Percentiles rank a stretch among this genome's conserved stretches.
Evolutionary conservation across 2,329 filamentous ascomycete species (phyloP).

Genomic region (Trichoderma polysporum): DNA sequence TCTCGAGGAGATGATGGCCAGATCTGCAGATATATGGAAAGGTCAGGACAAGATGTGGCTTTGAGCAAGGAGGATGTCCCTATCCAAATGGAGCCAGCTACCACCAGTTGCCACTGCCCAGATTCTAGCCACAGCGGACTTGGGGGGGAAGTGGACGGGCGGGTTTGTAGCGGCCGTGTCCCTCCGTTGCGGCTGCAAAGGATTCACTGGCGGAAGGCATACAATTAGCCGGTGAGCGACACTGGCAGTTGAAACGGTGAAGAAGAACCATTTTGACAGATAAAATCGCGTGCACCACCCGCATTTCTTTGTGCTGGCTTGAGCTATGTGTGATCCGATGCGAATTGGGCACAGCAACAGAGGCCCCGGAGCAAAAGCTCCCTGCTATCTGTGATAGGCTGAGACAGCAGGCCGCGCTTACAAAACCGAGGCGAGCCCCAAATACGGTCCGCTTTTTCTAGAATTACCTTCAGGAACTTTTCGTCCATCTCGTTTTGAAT

Average conservation of each 20-base stretch:
- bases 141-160: conserved; percentile 2
- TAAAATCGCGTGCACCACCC: conserved; percentile 32
- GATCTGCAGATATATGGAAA: conserved; percentile 10
- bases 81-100: conserved; percentile 16
- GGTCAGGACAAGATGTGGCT: conserved; percentile 2
- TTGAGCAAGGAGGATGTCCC: conserved; percentile 11
- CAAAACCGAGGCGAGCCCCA: conserved; percentile 26
- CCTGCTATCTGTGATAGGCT: conserved; percentile 33
- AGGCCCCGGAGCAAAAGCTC: conserved; percentile 38
- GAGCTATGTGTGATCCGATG: conserved; percentile 30
- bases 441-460: conserved; percentile 27
- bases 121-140: conserved; percentile 13
- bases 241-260: conserved; percentile 16
- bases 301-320: conserved; percentile 28
- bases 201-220: conserved; percentile 22
- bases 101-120: conserved; percentile 19
- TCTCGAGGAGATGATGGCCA: neutral
- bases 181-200: conserved; percentile 16
- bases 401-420: conserved; percentile 34
- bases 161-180: conserved; percentile 8
- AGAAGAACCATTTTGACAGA: conserved; percentile 35
- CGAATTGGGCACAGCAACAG: conserved; percentile 22
- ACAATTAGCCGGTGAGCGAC: conserved; percentile 13
- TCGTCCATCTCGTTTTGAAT: conserved; percentile 7
- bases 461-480: conserved; percentile 19